Evolutionary conservation across 202 grass and related monocot species (phyloP).

Genomic region (Schoenoplectus tabernaemontani): DNA sequence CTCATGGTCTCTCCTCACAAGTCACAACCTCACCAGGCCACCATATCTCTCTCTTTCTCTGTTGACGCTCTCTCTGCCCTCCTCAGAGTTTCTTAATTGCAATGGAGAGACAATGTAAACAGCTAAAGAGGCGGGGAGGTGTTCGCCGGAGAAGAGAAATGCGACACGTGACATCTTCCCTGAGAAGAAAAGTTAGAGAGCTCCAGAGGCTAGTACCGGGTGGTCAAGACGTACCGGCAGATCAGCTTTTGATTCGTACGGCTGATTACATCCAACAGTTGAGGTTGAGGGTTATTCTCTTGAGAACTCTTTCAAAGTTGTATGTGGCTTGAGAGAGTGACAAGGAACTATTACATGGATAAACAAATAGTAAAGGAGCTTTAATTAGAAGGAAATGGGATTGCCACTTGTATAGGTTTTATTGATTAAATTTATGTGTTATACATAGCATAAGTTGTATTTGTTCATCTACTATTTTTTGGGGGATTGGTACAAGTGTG

Average conservation of each 20-base stretch:
- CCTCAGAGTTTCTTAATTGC: constrained; percentile 4
- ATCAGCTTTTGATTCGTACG: constrained; percentile 55
- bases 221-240: constrained; percentile 33
- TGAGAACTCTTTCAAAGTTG: constrained; percentile 54
- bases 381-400: neutral
- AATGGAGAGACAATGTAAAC: constrained; percentile 14
- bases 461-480: constrained; percentile 16
- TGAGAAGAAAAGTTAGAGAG: constrained; percentile 57
- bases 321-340: constrained; percentile 17
- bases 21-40: neutral
- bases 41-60: neutral
- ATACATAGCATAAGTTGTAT: constrained; percentile 11
- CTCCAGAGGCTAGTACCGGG: constrained; percentile 81
- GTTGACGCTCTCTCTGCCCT: neutral
- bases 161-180: neutral
- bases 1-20: constrained; percentile 11
- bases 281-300: constrained; percentile 46
- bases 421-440: constrained; percentile 6
- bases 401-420: constrained; percentile 16
- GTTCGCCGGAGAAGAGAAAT: constrained; percentile 19
- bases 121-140: neutral
- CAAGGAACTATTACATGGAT: constrained; percentile 5
- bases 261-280: constrained; percentile 70
- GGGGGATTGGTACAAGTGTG: neutral
- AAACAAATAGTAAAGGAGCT: constrained; percentile 17